These are phyloP conservation scores for Metarhizium album DNA, from an alignment of 2,329 filamentous ascomycete genomes.

Conservation along the genomic window DNA sequence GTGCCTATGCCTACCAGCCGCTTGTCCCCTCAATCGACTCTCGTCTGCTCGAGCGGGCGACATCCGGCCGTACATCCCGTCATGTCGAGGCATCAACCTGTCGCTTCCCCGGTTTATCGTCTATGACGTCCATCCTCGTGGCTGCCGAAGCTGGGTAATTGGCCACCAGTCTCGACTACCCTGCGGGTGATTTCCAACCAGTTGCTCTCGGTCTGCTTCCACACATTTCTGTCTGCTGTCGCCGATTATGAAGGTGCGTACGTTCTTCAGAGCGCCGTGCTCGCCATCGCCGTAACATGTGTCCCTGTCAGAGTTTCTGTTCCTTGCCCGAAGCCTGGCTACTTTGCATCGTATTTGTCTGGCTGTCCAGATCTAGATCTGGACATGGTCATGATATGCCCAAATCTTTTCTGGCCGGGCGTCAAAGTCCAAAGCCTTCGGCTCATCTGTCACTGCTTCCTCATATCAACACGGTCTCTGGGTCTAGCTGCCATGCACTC, in stretches of 20 bases:
- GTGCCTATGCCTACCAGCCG: not conserved
- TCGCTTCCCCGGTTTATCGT: slow-evolving; percentile 2
- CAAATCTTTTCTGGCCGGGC: not conserved
- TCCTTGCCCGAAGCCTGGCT: not conserved
- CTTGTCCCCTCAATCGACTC: not conserved
- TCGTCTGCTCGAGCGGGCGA: not conserved
- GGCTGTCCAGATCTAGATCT: not conserved
- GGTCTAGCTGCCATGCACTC: too few relatives aligned
- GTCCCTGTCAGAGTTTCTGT: too few relatives aligned
- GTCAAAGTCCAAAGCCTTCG: not conserved
- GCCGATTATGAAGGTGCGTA: not conserved
- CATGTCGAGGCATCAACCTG: not conserved
- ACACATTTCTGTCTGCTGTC: too few relatives aligned
- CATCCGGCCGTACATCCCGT: not conserved
- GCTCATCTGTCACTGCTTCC: too few relatives aligned
- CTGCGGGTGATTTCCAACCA: not conserved
- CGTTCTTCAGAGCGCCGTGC: not conserved
- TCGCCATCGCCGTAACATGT: not conserved
- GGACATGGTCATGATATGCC: not conserved
- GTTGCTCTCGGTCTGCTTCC: not conserved
- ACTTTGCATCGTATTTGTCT: not conserved
- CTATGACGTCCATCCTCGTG: not conserved
- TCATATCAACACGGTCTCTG: too few relatives aligned
- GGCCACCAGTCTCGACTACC: not conserved
- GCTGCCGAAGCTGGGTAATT: not conserved